A percentile compares a stretch with the other conserved stretches of the same genome.
Conservation (phyloP, 2,329 filamentous ascomycete species). For the Aureobasidium sp. region DNA sequence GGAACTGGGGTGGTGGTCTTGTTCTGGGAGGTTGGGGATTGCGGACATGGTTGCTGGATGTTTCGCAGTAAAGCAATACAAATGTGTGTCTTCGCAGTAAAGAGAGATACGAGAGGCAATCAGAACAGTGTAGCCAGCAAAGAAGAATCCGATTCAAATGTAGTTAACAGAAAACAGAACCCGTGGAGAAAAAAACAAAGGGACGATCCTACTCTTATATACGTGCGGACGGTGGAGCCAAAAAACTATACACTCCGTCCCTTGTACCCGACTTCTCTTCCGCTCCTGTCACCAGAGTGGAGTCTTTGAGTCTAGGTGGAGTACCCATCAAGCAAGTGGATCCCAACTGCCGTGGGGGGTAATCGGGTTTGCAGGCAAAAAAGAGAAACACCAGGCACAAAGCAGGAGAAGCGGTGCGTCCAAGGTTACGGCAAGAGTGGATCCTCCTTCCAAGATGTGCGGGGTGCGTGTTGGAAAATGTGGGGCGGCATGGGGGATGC, state of each 20-base stretch:
- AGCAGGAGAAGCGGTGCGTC: not conserved
- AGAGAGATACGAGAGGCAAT: not conserved
- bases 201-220: slow-evolving; percentile 5
- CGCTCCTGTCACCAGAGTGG: not conserved
- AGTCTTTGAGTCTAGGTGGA: not conserved
- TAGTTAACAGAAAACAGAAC: no score
- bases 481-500: not conserved
- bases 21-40: slow-evolving; percentile 3
- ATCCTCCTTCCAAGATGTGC: not conserved
- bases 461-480: not conserved
- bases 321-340: not conserved
- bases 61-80: not conserved
- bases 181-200: not conserved
- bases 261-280: not conserved
- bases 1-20: not conserved
- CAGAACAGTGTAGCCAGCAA: not conserved
- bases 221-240: not conserved
- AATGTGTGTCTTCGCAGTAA: not conserved
- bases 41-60: slow-evolving; percentile 5
- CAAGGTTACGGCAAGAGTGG: slow-evolving; percentile 7
- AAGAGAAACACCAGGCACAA: not conserved
- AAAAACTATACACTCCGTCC: not conserved
- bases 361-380: not conserved
- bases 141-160: not conserved
- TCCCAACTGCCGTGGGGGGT: not conserved